Conservation (phyloP, 2,329 filamentous ascomycete genomes). For the Cladosporium oxysporum region DNA sequence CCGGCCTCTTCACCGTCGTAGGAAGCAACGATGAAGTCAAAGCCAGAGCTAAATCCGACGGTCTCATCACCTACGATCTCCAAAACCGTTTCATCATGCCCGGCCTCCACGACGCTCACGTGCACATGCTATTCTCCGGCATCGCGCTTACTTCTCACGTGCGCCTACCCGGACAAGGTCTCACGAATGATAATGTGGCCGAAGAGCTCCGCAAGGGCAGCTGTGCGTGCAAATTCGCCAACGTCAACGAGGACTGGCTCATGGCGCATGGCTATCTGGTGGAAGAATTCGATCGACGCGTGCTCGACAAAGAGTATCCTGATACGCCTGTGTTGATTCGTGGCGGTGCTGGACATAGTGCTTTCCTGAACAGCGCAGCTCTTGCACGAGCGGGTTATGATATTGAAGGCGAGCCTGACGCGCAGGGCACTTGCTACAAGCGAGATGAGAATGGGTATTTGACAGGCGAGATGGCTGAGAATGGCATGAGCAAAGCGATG, state of each 20-base stretch:
- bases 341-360: conserved; percentile 34
- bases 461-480: conserved; percentile 37
- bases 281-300: conserved; percentile 4
- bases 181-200: conserved; percentile 29
- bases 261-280: conserved; percentile 2
- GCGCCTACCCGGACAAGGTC: conserved; percentile 31
- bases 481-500: conserved; percentile 29
- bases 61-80: conserved; percentile 32
- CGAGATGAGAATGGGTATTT: conserved; percentile 33
- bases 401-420: conserved; percentile 27
- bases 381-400: conserved; percentile 33
- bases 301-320: conserved; percentile 29
- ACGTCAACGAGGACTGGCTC: conserved; percentile 32
- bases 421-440: conserved; percentile 29
- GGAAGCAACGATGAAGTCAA: conserved; percentile 32
- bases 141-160: conserved; percentile 33
- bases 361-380: conserved; percentile 34
- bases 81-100: conserved; percentile 39
- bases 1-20: conserved; percentile 33
- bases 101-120: conserved; percentile 42
- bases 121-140: conserved; percentile 36
- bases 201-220: conserved; percentile 31
- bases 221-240: conserved; percentile 34
- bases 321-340: conserved; percentile 35
- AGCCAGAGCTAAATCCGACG: conserved; percentile 21